phyloP scores from a whole-genome alignment of 2,329 filamentous ascomycete species.

The Didymella pinodella region DNA sequence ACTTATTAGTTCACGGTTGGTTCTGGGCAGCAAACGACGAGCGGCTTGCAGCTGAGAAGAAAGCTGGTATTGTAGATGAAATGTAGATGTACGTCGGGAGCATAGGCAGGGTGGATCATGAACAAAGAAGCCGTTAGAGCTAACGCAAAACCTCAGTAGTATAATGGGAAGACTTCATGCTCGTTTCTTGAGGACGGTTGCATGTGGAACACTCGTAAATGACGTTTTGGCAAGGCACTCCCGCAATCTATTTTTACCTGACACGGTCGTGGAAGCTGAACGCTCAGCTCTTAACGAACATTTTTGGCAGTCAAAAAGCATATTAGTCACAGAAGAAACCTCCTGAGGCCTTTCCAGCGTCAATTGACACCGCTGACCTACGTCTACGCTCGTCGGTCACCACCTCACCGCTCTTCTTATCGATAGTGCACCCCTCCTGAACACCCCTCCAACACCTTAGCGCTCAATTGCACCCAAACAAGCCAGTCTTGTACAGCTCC shows the following conservation, averaged over 20 bases:
- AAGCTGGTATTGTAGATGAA: too few species aligned
- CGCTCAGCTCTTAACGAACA: constrained; percentile 8
- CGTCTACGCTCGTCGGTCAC: background rate
- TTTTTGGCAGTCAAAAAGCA: background rate
- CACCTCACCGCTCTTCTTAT: constrained; percentile 36
- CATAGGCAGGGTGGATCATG: too few species aligned
- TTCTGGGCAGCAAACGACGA: too few species aligned
- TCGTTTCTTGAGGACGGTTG: too few species aligned
- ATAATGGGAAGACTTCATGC: too few species aligned
- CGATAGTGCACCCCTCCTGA: constrained; percentile 29
- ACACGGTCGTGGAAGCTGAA: constrained; percentile 7
- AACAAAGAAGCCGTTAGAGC: too few species aligned
- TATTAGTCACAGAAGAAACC: too few species aligned
- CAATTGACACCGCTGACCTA: background rate
- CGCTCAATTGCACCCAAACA: constrained; percentile 8
- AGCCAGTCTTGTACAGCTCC: background rate
- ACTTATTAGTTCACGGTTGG: too few species aligned
- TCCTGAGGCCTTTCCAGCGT: background rate
- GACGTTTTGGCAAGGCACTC: background rate
- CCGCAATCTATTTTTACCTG: constrained; percentile 18
- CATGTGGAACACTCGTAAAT: too few species aligned
- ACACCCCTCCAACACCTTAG: constrained; percentile 6
- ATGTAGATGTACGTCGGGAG: too few species aligned
- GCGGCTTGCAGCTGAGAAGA: too few species aligned
- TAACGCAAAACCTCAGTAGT: too few species aligned